phyloP scores from a whole-genome alignment of 192 early-diverging fungal species.

The Phycomyces nitens region DNA sequence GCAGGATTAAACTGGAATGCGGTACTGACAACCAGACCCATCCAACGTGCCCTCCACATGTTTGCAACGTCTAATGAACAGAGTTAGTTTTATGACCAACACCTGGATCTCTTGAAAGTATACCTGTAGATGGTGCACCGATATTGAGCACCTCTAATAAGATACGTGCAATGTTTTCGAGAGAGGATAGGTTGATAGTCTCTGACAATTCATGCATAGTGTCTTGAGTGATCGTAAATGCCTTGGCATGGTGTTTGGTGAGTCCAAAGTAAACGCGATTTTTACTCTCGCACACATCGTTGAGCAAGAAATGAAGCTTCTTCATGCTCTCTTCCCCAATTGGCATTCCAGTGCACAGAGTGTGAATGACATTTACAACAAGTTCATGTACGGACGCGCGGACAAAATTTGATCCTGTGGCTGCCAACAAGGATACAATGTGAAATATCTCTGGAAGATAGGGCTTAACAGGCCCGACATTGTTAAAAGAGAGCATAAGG shows the following conservation, averaged over 20 bases:
- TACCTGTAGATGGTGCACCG: conserved; percentile 61
- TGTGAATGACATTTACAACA: conserved; percentile 85
- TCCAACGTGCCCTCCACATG: conserved; percentile 86
- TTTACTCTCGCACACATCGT: conserved; percentile 75
- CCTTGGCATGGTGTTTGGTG: conserved; percentile 57
- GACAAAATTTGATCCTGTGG: conserved; percentile 75
- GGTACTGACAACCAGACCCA: conserved; percentile 80
- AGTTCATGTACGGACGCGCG: conserved; percentile 84
- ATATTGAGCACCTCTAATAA: conserved; percentile 59
- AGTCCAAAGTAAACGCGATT: conserved; percentile 74
- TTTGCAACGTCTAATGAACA: conserved; percentile 60
- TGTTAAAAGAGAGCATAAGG: conserved; percentile 85
- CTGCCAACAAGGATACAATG: conserved; percentile 75
- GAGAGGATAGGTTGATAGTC: conserved; percentile 39
- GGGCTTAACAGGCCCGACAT: conserved; percentile 56
- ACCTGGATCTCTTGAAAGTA: not conserved
- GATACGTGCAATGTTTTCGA: conserved; percentile 53
- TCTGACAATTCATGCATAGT: conserved; percentile 43
- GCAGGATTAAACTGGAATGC: conserved; percentile 93
- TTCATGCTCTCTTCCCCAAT: conserved; percentile 45
- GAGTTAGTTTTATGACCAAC: not conserved
- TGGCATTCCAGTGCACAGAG: conserved; percentile 57
- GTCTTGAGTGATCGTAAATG: conserved; percentile 58
- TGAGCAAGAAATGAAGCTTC: conserved; percentile 56
- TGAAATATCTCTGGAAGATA: conserved; percentile 85